These are phyloP conservation scores for Phytophthora colocasiae DNA, from an alignment of 352 stramenopile species.

Conservation along the genomic window DNA sequence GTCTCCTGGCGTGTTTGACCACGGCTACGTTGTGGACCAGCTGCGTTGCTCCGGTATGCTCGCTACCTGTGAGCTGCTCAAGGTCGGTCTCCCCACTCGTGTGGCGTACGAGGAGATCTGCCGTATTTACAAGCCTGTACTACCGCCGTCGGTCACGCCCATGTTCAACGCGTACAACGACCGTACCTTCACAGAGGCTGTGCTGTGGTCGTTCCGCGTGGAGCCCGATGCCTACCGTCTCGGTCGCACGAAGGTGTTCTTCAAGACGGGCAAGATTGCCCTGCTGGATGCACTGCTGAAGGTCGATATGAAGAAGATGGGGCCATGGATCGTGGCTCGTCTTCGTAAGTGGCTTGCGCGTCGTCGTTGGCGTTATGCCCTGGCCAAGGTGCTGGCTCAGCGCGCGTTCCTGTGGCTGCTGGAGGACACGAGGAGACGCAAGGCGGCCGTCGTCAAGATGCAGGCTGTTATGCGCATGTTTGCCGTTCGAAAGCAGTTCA, in stretches of 20 bases:
- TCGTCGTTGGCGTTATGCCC: constrained; percentile 84
- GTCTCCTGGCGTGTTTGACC: constrained; percentile 83
- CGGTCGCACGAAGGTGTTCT: constrained; percentile 92
- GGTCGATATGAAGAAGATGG: constrained; percentile 92
- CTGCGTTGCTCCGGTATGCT: constrained; percentile 91
- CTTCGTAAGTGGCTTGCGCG: constrained; percentile 87
- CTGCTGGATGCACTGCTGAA: constrained; percentile 88
- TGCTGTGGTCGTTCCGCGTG: constrained; percentile 92
- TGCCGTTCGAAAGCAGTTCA: constrained; percentile 85
- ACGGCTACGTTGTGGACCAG: constrained; percentile 90
- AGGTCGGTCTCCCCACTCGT: constrained; percentile 90
- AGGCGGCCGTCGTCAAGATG: constrained; percentile 82
- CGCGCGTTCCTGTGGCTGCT: constrained; percentile 83
- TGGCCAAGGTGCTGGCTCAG: constrained; percentile 87
- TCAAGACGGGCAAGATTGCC: constrained; percentile 93
- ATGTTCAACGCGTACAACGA: constrained; percentile 88
- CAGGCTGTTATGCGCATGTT: constrained; percentile 90
- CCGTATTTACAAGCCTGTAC: constrained; percentile 85
- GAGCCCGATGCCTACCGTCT: constrained; percentile 87
- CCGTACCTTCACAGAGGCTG: constrained; percentile 86
- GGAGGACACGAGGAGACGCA: constrained; percentile 76
- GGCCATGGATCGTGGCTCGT: constrained; percentile 84
- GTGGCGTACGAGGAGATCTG: constrained; percentile 92
- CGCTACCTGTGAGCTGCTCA: constrained; percentile 92
- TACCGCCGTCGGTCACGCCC: constrained; percentile 75